Evolutionary conservation across 345 rosid genomes (phyloP), one percentile per base, ranked within the genome.

Genomic region (Arabis hirsuta): DNA sequence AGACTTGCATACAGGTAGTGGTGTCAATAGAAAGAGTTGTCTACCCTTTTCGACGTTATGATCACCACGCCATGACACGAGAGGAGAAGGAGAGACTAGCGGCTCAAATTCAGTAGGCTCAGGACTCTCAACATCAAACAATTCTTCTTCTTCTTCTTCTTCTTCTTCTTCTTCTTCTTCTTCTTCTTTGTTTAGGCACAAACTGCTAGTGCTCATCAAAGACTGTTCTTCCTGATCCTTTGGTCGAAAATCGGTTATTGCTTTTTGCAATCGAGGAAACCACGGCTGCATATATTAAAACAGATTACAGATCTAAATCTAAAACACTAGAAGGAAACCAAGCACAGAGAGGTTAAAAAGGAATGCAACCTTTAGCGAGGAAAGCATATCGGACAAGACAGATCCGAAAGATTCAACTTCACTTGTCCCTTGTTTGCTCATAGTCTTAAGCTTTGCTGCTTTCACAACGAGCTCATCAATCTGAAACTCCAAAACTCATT

Each of bases 1-100:
- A 31, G 87, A 69, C 65, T 86, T 91, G 0, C 83, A 84, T 6
- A 87, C 73, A 9, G 94, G 90, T 52, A 95, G 80, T 77, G 99
- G 98, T 34, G 97, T 95, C 59, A 95, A 86, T 67, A 85, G 67
- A 81, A 91, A 90, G 55, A 91, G 82, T 62, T 88, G 99, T 63
- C 91, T 83, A 24, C 87, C 84, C 76, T 87, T 86, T 38, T 88
- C 92, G 5, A 77, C 65, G 5, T 84, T 79, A 52, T 88, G 73
- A 63, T 80, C 84, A 62, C 82, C 90, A 73, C 88, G 88, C 98
- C 98, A 92, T 7, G 90, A 79, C 19, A 95, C 98, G 4, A 92
- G 86, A 5, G 99, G 98, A 60, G 98, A 95, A 69, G 97, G 98
- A 76, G 99, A 95, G 51, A 95, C 82, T 71, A 95, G 65, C 2